These are phyloP conservation scores for Calonectria ilicicola DNA, from an alignment of 2,329 filamentous ascomycete species.

Conservation along the genomic window DNA sequence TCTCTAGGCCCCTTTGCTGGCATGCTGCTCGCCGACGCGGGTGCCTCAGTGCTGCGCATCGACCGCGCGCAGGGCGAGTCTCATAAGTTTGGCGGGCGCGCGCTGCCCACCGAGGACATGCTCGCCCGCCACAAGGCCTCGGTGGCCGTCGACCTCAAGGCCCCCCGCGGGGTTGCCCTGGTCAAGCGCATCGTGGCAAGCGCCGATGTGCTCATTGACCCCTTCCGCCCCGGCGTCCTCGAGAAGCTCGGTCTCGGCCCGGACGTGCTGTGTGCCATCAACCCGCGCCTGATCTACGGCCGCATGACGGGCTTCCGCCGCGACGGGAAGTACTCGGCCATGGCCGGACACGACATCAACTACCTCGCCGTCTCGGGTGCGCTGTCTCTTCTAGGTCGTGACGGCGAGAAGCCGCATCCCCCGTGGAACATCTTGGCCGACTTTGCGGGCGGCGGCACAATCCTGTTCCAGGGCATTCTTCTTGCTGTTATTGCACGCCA, in stretches of 20 bases:
- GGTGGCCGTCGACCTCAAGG: constrained; percentile 84
- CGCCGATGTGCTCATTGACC: constrained; percentile 90
- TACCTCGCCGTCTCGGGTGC: constrained; percentile 92
- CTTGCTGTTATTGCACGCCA: constrained; percentile 79
- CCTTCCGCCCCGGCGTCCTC: constrained; percentile 90
- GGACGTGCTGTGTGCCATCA: constrained; percentile 71
- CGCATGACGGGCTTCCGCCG: constrained; percentile 92
- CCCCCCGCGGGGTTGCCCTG: constrained; percentile 70
- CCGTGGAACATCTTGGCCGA: constrained; percentile 90
- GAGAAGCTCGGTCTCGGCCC: constrained; percentile 87
- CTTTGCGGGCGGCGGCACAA: constrained; percentile 89
- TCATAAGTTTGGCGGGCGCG: constrained; percentile 49
- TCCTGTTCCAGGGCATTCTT: constrained; percentile 84
- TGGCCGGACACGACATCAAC: constrained; percentile 97
- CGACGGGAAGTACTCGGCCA: constrained; percentile 85
- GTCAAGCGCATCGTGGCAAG: constrained; percentile 75
- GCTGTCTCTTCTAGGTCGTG: constrained; percentile 79
- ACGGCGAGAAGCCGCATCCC: constrained; percentile 77
- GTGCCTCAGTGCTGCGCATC: constrained; percentile 87
- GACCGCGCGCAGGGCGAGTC: constrained; percentile 70
- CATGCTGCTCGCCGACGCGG: constrained; percentile 89
- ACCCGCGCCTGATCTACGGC: constrained; percentile 82
- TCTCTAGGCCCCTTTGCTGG: constrained; percentile 84
- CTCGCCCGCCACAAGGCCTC: constrained; percentile 86
- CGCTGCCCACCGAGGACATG: constrained; percentile 71